Evolutionary conservation across 1,284 basidiomycete species (phyloP).

Genomic region (Mycena citricolor): DNA sequence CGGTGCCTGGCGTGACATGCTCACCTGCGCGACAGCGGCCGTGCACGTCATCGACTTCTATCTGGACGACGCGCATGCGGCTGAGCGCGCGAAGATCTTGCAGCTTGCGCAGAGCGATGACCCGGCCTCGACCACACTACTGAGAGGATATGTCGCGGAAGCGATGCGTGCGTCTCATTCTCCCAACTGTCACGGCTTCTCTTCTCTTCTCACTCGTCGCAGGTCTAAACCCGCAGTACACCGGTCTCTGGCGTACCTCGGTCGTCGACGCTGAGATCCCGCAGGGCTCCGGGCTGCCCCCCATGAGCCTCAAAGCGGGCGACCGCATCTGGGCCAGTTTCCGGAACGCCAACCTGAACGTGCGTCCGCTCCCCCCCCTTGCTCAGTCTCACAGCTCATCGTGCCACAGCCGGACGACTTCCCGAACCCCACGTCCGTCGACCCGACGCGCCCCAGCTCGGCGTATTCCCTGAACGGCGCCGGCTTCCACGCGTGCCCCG

Average conservation of each 20-base stretch:
- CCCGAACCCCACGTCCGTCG: slow-evolving; percentile 42
- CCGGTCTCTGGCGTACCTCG: slow-evolving; percentile 47
- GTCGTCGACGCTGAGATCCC: slow-evolving; percentile 35
- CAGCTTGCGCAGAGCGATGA: slow-evolving; percentile 37
- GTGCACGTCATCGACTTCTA: slow-evolving; percentile 58
- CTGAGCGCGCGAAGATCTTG: slow-evolving; percentile 41
- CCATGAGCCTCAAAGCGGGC: slow-evolving; percentile 40
- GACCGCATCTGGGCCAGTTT: slow-evolving; percentile 48
- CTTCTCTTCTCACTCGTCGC: not conserved
- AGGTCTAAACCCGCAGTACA: slow-evolving; percentile 44
- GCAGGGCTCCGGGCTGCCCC: slow-evolving; percentile 38
- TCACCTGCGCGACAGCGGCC: slow-evolving; percentile 27
- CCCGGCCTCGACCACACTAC: slow-evolving; percentile 33
- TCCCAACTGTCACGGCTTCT: not conserved
- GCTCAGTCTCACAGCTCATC: too few relatives aligned
- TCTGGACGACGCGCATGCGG: slow-evolving; percentile 41
- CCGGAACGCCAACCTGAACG: slow-evolving; percentile 51
- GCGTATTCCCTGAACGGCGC: slow-evolving; percentile 43
- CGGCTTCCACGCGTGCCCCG: slow-evolving; percentile 47
- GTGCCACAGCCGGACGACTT: slow-evolving; percentile 39
- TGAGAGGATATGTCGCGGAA: slow-evolving; percentile 54
- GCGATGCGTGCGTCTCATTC: slow-evolving; percentile 44
- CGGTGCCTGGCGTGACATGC: not conserved
- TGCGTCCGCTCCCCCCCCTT: slow-evolving; percentile 34
- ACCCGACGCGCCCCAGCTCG: slow-evolving; percentile 38